A percentile compares a stretch with the other conserved stretches of the same genome.
phyloP scores from a whole-genome alignment of 2,329 filamentous ascomycete genomes.

The Colletotrichum higginsianum region DNA sequence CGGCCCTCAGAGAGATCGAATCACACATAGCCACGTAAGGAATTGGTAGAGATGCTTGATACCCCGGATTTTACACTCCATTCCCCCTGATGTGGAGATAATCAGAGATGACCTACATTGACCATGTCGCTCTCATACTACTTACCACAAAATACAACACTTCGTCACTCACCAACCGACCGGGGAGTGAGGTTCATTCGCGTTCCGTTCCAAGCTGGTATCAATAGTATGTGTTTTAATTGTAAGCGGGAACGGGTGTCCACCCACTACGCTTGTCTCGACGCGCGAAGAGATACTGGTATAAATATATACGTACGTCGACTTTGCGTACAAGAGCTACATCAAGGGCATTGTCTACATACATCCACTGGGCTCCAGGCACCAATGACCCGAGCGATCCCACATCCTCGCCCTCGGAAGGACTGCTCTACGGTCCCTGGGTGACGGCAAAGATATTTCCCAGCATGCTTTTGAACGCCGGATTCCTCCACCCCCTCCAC shows the following conservation, averaged over 20 bases:
- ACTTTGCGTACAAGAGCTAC: no score
- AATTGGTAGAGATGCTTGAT: conserved; percentile 31
- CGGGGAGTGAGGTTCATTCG: not conserved
- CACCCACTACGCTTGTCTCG: not conserved
- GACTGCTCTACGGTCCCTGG: conserved; percentile 50
- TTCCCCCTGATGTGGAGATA: not conserved
- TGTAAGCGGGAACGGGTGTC: no score
- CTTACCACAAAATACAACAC: not conserved
- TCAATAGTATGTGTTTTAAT: not conserved
- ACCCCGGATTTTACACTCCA: conserved; percentile 20
- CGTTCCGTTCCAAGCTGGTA: not conserved
- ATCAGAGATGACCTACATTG: not conserved
- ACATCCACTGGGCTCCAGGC: not conserved
- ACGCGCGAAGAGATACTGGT: no score
- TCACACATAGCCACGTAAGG: not conserved
- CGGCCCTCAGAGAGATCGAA: not conserved
- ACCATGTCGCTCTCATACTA: not conserved
- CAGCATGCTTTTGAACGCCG: conserved; percentile 53
- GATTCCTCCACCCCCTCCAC: conserved; percentile 58
- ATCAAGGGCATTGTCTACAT: not conserved
- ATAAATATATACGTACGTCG: no score
- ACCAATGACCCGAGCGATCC: not conserved
- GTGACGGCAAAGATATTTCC: conserved; percentile 57
- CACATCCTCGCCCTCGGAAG: not conserved
- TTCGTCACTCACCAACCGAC: no score